Evolutionary conservation across 2,329 filamentous ascomycete genomes (phyloP).

Genomic region (Exutisphaerella laricina): DNA sequence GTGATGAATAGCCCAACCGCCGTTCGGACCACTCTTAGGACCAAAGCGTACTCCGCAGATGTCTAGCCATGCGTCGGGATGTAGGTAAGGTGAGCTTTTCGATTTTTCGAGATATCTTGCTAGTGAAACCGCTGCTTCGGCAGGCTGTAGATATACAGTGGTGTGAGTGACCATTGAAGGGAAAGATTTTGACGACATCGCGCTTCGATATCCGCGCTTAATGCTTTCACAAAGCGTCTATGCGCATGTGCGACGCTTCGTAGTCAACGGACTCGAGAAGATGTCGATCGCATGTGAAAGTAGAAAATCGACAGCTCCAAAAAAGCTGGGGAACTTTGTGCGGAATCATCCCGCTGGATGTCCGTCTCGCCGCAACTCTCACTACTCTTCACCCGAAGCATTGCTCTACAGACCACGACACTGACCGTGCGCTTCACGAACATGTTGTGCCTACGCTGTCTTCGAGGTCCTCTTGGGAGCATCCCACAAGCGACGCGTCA

Average conservation of each 20-base stretch:
- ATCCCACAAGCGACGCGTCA: not conserved
- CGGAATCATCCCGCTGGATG: no score
- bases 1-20: conserved; percentile 49
- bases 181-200: not conserved
- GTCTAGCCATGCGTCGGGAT: conserved; percentile 45
- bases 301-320: no score
- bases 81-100: conserved; percentile 40
- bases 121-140: conserved; percentile 23
- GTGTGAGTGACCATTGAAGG: not conserved
- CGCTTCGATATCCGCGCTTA: not conserved
- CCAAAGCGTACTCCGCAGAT: conserved; percentile 40
- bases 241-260: not conserved
- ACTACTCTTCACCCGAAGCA: not conserved
- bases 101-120: conserved; percentile 39
- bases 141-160: conserved; percentile 2
- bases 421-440: not conserved
- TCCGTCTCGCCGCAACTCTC: no score
- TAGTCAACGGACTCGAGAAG: not conserved
- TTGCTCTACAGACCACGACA: not conserved
- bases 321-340: no score
- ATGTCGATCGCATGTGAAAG: not conserved
- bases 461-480: not conserved
- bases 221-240: not conserved
- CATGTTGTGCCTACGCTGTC: conserved; percentile 8
- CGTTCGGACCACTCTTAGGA: conserved; percentile 39